Evolutionary conservation across 768 basidiomycete species (phyloP), one percentile per base, ranked within the genome.

Genomic region (Suillus plorans): DNA sequence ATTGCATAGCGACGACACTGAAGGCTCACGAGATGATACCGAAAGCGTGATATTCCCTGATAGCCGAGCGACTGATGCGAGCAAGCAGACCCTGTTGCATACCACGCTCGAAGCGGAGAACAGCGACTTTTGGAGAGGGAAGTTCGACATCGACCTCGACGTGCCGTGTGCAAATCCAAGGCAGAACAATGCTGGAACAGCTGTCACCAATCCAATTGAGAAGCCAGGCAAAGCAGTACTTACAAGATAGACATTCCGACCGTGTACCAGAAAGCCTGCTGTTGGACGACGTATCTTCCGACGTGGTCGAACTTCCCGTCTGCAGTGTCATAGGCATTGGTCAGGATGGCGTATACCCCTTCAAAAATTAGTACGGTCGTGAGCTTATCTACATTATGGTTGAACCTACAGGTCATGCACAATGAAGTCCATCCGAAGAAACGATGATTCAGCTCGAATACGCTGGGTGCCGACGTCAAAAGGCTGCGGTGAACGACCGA

Each of bases 41-140:
- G 66, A 92, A 93, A 39, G 90, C 89, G 73, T 92, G 91, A 74
- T 92, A 92, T 74, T 93, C 91, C 88, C 86, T 85, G 67, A 92
- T 81, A 39, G 88, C 82, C 25, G 85, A 85, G 41, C 90, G 88
- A 66, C 89, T 89, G 78, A 92, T 84, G 62, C 91, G 85, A 25
- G 87, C 87, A 41, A 92, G 80, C 36, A 93, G 80, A 63, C 91
- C 90, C 73, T 92, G 91, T 72, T 92, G 91, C 90, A 93, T 92
- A 60, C 91, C 91, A 69, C 91, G 86, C 74, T 86, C 81, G 77
- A 93, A 92, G 39, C 90, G 89, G 69, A 93, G 80, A 66, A 93
- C 82, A 6, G 90, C 91, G 9, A 90, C 91, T 73, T 92, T 92
- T 20, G 87, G 81, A 18, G 91, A 92, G 36, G 91, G 91, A 90